Evolutionary conservation across 345 rosid genomes (phyloP).

Genomic region (Rhodamnia argentea): DNA sequence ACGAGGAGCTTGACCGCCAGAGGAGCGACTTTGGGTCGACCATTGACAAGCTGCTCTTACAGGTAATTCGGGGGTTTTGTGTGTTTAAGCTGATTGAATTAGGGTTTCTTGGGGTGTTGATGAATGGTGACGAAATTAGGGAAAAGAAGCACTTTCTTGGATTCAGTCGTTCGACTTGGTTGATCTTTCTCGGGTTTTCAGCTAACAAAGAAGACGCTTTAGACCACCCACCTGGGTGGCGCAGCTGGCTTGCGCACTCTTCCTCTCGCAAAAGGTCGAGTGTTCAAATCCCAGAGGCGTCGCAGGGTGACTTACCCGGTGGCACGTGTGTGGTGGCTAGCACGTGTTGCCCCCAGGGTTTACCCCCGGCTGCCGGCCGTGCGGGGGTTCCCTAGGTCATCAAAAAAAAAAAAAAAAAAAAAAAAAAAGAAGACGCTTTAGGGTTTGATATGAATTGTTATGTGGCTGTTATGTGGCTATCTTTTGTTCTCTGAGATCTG

Average conservation of each 20-base stretch:
- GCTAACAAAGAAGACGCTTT: background rate
- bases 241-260: too few species aligned
- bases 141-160: background rate
- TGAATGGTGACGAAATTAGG: background rate
- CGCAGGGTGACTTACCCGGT: too few species aligned
- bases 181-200: background rate
- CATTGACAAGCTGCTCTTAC: slow-evolving; percentile 43
- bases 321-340: too few species aligned
- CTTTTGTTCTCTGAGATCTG: background rate
- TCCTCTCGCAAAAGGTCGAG: too few species aligned
- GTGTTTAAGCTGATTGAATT: background rate
- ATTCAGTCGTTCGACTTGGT: background rate
- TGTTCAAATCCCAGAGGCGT: too few species aligned
- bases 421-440: background rate
- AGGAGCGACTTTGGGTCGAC: slow-evolving; percentile 9
- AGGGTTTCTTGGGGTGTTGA: background rate
- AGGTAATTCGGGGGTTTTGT: slow-evolving; percentile 30
- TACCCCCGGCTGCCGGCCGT: too few species aligned
- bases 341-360: too few species aligned
- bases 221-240: too few species aligned
- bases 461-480: background rate
- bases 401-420: too few species aligned
- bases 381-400: too few species aligned
- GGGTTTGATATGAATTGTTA: background rate
- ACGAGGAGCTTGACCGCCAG: background rate